Conservation (phyloP, 345 rosid species). For the Linum usitatissimum region DNA sequence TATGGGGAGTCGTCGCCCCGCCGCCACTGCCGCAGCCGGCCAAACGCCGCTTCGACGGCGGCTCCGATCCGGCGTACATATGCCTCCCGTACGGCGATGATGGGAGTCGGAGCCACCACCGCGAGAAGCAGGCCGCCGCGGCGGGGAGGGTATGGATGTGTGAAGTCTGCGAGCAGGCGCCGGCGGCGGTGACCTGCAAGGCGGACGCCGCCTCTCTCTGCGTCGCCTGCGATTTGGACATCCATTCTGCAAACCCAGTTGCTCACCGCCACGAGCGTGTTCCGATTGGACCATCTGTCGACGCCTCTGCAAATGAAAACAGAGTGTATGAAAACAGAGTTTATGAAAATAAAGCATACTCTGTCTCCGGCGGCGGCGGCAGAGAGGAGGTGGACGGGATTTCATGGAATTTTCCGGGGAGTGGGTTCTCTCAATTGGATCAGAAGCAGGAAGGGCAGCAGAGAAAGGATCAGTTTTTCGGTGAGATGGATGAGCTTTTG, state of each 20-base stretch:
- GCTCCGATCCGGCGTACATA: conserved; percentile 27
- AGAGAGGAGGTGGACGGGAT: conserved; percentile 8
- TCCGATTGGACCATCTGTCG: conserved; percentile 31
- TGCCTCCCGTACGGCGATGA: conserved; percentile 25
- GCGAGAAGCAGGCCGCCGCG: conserved; percentile 15
- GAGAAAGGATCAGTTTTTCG: conserved; percentile 12
- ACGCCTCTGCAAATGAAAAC: conserved; percentile 13
- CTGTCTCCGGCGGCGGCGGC: conserved; percentile 5
- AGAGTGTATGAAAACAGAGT: no score
- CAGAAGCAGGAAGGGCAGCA: conserved; percentile 4
- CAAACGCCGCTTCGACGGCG: conserved; percentile 26
- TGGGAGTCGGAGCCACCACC: conserved; percentile 13
- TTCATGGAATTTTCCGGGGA: conserved; percentile 19
- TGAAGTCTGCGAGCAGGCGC: conserved; percentile 37
- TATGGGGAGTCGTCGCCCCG: conserved; percentile 14
- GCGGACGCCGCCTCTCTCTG: conserved; percentile 41
- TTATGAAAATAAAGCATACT: background rate
- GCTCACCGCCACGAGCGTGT: conserved; percentile 33
- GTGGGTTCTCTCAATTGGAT: background rate
- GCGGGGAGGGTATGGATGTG: conserved; percentile 34
- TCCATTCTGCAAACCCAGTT: conserved; percentile 39
- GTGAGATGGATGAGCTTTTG: conserved; percentile 21
- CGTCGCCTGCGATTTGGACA: conserved; percentile 29
- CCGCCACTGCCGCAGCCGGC: conserved; percentile 35
- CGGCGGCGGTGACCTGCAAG: conserved; percentile 33